phyloP scores from a whole-genome alignment of 257 asterid genomes.

The Rubia yunnanensis region DNA sequence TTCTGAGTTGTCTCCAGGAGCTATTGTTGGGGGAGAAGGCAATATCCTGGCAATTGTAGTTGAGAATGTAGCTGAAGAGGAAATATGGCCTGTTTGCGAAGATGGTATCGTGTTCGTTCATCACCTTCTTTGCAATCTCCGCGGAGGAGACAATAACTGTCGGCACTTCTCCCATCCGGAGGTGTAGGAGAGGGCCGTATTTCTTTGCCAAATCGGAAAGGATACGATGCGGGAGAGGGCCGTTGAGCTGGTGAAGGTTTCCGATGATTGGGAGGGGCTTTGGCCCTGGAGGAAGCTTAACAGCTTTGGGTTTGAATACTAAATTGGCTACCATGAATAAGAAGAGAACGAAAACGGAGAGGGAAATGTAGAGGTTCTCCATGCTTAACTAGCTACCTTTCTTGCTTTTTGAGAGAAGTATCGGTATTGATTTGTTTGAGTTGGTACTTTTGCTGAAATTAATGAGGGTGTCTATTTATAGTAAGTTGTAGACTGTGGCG shows the following conservation, averaged over 20 bases:
- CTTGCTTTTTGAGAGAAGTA: too few relatives aligned
- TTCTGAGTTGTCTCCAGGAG: constrained; percentile 7
- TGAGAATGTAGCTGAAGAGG: neutral
- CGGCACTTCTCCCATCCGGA: constrained; percentile 9
- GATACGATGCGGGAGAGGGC: neutral
- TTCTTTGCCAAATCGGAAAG: neutral
- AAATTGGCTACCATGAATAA: neutral
- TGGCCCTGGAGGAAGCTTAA: constrained; percentile 11
- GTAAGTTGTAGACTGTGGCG: neutral
- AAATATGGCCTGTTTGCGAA: constrained; percentile 2
- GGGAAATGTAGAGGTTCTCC: neutral
- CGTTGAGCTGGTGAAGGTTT: constrained; percentile 9
- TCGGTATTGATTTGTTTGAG: neutral
- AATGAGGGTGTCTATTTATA: too few relatives aligned
- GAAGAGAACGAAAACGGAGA: neutral
- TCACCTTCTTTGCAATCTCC: neutral
- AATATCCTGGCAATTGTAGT: neutral
- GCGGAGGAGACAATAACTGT: constrained; percentile 2
- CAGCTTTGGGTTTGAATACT: neutral
- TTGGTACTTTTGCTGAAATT: too few relatives aligned
- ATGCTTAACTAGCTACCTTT: too few relatives aligned
- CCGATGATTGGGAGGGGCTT: constrained; percentile 10
- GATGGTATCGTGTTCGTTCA: neutral
- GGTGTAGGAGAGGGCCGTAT: constrained; percentile 4
- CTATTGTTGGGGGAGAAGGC: constrained; percentile 1